Evolutionary conservation across 768 basidiomycete species (phyloP).

Genomic region (Postia placenta): DNA sequence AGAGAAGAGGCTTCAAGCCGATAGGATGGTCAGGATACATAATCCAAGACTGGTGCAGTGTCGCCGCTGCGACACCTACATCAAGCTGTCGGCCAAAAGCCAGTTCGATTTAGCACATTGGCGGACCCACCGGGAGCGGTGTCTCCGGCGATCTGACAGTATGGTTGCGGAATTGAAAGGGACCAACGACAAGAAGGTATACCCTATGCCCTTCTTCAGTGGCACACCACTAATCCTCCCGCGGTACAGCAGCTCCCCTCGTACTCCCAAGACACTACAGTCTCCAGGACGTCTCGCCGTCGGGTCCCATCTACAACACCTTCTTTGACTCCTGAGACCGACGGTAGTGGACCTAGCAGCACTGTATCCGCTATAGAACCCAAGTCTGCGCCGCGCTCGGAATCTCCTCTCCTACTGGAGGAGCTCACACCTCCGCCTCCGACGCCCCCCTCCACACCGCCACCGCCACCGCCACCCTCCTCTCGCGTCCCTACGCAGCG

Average conservation of each 20-base stretch:
- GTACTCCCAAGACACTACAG: background rate
- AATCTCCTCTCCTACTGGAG: background rate
- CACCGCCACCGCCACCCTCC: constrained; percentile 17
- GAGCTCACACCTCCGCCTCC: constrained; percentile 7
- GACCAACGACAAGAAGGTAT: constrained; percentile 9
- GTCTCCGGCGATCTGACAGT: constrained; percentile 40
- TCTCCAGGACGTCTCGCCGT: background rate
- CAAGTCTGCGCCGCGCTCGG: background rate
- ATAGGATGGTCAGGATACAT: constrained; percentile 1
- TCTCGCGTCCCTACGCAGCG: too few relatives aligned
- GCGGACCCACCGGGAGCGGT: constrained; percentile 56
- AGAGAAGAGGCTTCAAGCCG: background rate
- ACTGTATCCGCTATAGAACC: background rate
- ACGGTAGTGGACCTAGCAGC: background rate
- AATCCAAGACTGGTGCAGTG: constrained; percentile 26
- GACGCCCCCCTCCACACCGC: too few relatives aligned
- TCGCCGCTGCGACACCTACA: constrained; percentile 45
- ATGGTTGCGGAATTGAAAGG: constrained; percentile 9
- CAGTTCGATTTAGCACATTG: constrained; percentile 64
- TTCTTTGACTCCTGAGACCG: constrained; percentile 7
- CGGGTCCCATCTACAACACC: background rate
- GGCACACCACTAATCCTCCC: background rate
- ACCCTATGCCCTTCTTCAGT: background rate
- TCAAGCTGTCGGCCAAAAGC: constrained; percentile 66
- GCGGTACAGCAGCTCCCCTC: background rate